Evolutionary conservation across 2,329 filamentous ascomycete species (phyloP), one percentile per base, ranked within the genome.

Genomic region (Aspergillus glaucus): DNA sequence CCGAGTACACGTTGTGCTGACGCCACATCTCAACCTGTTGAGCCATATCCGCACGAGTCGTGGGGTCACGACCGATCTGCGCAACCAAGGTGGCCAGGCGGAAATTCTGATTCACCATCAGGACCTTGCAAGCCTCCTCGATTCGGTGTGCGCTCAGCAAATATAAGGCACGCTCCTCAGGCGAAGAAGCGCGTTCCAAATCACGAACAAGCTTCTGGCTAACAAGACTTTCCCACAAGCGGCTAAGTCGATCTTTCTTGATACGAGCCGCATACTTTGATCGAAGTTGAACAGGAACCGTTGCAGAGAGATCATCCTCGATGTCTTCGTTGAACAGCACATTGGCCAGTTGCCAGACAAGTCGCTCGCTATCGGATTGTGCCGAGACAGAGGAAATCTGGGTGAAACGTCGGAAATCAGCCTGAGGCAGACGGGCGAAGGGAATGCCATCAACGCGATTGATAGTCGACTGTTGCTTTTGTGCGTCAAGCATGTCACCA

Each of bases 1-100:
- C 94, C 1, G 89, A 88, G 15, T 95, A 79, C 43, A 92, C 82
- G 62, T 90, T 88, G 32, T 88, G 82, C 24, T 87, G 80, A 32
- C 85, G 82, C 93, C 93, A 98, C 45, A 86, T 84, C 51, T 84
- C 81, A 46, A 98, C 78, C 65, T 98, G 93, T 48, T 84, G 78
- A 21, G 77, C 77, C 72, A 97, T 88, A 53, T 92, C 85, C 52
- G 81, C 81, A 62, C 84, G 87, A 48, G 85, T 81, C 2, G 75
- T 75, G 44, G 82, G 75, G 61, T 87, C 86, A 12, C 81, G 81
- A 30, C 88, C 89, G 60, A 97, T 87, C 52, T 95, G 82, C 9
- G 93, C 78, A 26, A 96, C 76, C 37, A 97, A 75, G 1, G 88
- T 91, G 4, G 88, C 88, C n/a, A 97, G 79, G 45, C 87, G 87